These are phyloP conservation scores for Nemania sp. DNA, from an alignment of 2,329 filamentous ascomycete genomes.

Conservation along the genomic window DNA sequence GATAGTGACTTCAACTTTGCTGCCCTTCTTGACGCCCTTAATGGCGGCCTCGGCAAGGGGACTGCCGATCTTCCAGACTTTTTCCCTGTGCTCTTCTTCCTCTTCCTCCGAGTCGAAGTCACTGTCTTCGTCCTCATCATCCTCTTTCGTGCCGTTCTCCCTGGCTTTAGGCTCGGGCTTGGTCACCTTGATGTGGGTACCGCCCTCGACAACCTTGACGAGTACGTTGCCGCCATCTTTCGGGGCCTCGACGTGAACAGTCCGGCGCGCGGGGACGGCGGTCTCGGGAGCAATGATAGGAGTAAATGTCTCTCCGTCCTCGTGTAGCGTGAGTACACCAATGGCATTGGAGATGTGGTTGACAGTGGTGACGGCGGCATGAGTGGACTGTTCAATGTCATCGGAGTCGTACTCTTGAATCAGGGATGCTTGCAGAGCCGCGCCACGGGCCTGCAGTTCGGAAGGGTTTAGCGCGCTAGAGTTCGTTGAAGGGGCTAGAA, in stretches of 20 bases:
- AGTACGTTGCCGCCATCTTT: conserved; percentile 85
- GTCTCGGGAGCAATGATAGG: conserved; percentile 85
- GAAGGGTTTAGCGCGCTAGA: conserved; percentile 86
- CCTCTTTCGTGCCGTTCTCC: conserved; percentile 57
- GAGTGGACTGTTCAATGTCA: conserved; percentile 94
- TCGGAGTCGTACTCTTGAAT: conserved; percentile 92
- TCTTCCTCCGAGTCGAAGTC: conserved; percentile 67
- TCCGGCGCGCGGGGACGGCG: conserved; percentile 84
- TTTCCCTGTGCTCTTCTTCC: conserved; percentile 85
- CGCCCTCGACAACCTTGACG: conserved; percentile 84
- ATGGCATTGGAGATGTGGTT: conserved; percentile 88
- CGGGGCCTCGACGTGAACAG: conserved; percentile 74
- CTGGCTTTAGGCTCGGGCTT: conserved; percentile 81
- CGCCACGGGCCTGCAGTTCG: conserved; percentile 84
- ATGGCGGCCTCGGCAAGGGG: conserved; percentile 84
- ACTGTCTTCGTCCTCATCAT: conserved; percentile 62
- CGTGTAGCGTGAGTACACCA: conserved; percentile 69
- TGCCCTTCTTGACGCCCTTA: conserved; percentile 80
- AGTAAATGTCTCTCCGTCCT: conserved; percentile 69
- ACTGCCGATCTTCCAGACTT: conserved; percentile 86
- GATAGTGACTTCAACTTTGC: conserved; percentile 91
- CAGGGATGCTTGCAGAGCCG: conserved; percentile 91
- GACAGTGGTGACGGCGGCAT: conserved; percentile 91
- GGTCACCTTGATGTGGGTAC: conserved; percentile 89
- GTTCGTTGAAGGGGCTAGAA: conserved; percentile 82